Evolutionary conservation across 345 rosid genomes (phyloP).

Genomic region (Aurinia saxatilis): DNA sequence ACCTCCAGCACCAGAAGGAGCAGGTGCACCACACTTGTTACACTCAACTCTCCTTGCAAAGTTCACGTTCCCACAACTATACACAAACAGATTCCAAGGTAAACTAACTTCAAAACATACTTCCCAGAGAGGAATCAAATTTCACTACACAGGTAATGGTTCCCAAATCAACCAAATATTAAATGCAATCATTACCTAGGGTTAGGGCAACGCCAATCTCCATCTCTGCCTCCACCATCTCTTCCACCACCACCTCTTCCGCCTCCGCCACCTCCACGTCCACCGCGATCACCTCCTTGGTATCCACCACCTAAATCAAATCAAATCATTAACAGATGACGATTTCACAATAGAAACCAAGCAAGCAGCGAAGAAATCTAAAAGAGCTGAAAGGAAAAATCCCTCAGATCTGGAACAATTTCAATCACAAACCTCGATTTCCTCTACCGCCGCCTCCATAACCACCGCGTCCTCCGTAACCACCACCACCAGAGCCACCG

Average conservation of each 20-base stretch:
- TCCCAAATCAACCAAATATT: background rate
- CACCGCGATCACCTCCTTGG: constrained; percentile 76
- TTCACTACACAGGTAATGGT: background rate
- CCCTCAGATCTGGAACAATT: constrained; percentile 15
- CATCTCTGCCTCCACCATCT: constrained; percentile 82
- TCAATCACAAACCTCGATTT: constrained; percentile 33
- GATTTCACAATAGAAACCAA: background rate
- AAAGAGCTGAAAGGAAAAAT: background rate
- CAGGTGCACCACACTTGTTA: constrained; percentile 88
- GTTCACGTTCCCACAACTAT: constrained; percentile 95
- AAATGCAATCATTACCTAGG: constrained; percentile 42
- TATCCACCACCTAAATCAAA: constrained; percentile 40
- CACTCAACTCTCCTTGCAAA: constrained; percentile 93
- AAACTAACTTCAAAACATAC: constrained; percentile 4
- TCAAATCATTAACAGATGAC: background rate
- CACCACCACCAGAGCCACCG: constrained; percentile 34
- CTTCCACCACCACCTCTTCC: constrained; percentile 58
- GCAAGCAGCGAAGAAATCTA: background rate
- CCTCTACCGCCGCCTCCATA: constrained; percentile 53
- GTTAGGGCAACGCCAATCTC: constrained; percentile 94
- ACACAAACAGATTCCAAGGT: constrained; percentile 27
- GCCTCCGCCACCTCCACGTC: constrained; percentile 54
- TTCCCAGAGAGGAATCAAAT: background rate
- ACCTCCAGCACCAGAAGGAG: constrained; percentile 55
- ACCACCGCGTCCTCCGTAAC: constrained; percentile 37